phyloP scores from a whole-genome alignment of 2,329 filamentous ascomycete species.

The Aureobasidium sp. region DNA sequence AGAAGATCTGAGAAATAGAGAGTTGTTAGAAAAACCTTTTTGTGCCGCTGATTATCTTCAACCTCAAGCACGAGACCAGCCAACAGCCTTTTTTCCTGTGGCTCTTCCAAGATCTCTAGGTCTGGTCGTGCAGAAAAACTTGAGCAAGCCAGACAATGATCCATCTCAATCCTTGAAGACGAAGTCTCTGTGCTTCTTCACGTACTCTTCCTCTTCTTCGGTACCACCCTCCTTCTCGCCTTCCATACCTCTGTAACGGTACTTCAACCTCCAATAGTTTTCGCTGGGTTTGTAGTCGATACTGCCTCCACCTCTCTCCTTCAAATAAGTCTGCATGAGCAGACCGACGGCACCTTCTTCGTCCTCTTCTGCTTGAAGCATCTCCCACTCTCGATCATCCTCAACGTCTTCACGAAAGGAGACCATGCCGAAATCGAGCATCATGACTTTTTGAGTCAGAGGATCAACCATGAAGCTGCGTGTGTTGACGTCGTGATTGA shows the following conservation, averaged over 20 bases:
- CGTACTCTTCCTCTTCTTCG: background rate
- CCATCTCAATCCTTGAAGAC: background rate
- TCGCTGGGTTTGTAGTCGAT: background rate
- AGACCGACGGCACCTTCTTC: background rate
- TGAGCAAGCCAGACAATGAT: too few relatives aligned
- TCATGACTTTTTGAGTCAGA: background rate
- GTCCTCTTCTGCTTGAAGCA: background rate
- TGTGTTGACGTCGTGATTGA: background rate
- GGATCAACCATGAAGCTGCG: background rate
- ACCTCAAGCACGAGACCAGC: too few relatives aligned
- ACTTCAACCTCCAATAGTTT: background rate
- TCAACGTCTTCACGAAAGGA: background rate
- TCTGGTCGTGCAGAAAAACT: too few relatives aligned
- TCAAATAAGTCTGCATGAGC: background rate
- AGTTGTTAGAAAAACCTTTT: too few relatives aligned
- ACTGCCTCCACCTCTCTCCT: background rate
- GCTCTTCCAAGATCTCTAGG: too few relatives aligned
- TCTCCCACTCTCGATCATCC: background rate
- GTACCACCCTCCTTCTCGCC: background rate
- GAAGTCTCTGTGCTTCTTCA: background rate
- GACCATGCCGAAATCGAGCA: background rate
- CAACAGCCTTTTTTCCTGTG: too few relatives aligned
- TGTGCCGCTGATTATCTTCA: too few relatives aligned
- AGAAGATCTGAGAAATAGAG: too few relatives aligned
- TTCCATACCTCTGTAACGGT: background rate